Base-by-base conservation (phyloP, 1,284 basidiomycete genomes). In the Pseudozyma tsukubaensis region DNA sequence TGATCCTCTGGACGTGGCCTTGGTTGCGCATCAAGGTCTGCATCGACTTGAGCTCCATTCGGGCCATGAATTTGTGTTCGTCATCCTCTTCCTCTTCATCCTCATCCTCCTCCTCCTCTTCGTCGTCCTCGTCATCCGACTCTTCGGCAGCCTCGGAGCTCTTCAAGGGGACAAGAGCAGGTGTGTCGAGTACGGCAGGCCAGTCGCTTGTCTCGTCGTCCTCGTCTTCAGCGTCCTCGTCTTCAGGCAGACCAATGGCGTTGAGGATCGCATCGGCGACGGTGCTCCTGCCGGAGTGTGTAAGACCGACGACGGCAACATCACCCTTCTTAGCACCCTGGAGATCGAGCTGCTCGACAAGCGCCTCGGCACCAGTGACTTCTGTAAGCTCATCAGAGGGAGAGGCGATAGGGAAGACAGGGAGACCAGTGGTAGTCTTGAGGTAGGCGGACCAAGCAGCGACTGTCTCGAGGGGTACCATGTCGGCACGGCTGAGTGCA, bases 11-110 rank as follows among this genome's bases (percentile, higher is more conserved):
- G 13, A 83, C 71, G 36, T 77, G 60, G 21, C 82, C 82, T 45
- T 78, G 69, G 58, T 83, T 83, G 29, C 82, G 76, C 70, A 80
- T 72, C 39, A 83, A 69, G 5, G 73, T 76, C 59, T 76, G 66
- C 77, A 67, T 72, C 52, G 72, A 65, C 34, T 71, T 72, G 58
- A 73, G 67, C 51, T 77, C 75, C 57, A 64, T 60, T 12, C 66
- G 60, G 21, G 59, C 59, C 60, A 62, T 65, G 36, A 62, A 57
- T 37, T 60, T 64, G 50, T 61, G 65, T 21, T 71, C 64, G 37
- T 76, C 70, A 29, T 79, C 72, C 18, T 73, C 69, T 1, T 66
- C 65, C 11, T 68, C 58, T 4, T 67, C 59, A 13, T 71, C 60
- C 34, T 59, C 63, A 4, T 65, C 67, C 6, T 73, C 67, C 3